phyloP scores from a whole-genome alignment of 768 basidiomycete species.

The Boletus sensibilis region DNA sequence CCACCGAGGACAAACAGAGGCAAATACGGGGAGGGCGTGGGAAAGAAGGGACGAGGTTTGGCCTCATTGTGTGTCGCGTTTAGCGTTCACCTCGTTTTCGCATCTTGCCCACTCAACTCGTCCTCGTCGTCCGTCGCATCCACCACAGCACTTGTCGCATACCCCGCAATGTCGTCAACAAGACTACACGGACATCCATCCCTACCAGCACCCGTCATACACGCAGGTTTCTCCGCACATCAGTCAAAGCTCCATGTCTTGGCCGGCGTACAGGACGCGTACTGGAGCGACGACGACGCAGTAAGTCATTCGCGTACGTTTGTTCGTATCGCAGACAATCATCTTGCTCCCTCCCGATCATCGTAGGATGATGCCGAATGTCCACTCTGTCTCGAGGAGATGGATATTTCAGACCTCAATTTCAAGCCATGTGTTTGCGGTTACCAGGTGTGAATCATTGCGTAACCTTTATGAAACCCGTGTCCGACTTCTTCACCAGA shows the following conservation, averaged over 20 bases:
- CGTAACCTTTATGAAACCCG: constrained; percentile 18
- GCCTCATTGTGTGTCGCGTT: constrained; percentile 30
- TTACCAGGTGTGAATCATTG: constrained; percentile 68
- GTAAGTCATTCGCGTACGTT: constrained; percentile 40
- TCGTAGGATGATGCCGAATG: constrained; percentile 94
- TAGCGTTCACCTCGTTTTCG: constrained; percentile 19
- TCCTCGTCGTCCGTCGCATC: constrained; percentile 20
- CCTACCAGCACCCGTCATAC: constrained; percentile 71
- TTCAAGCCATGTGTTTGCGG: constrained; percentile 99
- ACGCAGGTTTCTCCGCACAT: constrained; percentile 65
- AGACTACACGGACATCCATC: constrained; percentile 61
- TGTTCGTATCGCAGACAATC: constrained; percentile 10
- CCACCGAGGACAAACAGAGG: constrained; percentile 20
- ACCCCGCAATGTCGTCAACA: constrained; percentile 45
- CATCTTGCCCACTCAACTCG: constrained; percentile 12
- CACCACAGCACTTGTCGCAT: constrained; percentile 1
- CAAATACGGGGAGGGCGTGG: constrained; percentile 23
- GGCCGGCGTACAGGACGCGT: constrained; percentile 93
- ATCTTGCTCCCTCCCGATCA: constrained; percentile 20
- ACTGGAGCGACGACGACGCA: constrained; percentile 91
- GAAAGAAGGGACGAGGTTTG: constrained; percentile 19
- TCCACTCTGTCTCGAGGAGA: constrained; percentile 96
- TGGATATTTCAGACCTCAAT: constrained; percentile 98
- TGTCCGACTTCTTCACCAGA: constrained; percentile 47
- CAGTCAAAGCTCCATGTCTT: constrained; percentile 85